These are phyloP conservation scores for Leccinum subrobustum DNA, from an alignment of 1,284 basidiomycete genomes.

Conservation along the genomic window DNA sequence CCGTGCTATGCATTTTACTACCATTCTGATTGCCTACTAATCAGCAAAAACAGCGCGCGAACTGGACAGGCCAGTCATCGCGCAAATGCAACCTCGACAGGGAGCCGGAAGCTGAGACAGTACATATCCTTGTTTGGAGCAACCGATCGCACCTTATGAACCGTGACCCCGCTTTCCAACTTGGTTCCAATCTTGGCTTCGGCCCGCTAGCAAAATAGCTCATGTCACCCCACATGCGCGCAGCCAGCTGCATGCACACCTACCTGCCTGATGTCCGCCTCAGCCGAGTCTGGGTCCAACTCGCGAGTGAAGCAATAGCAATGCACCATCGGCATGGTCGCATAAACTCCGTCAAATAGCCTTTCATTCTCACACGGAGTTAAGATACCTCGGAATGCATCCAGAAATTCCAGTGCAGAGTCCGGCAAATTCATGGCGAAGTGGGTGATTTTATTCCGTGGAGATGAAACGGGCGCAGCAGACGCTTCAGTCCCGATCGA, in stretches of 20 bases:
- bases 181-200: conserved; percentile 61
- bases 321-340: conserved; percentile 86
- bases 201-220: conserved; percentile 58
- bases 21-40: neutral
- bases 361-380: conserved; percentile 35
- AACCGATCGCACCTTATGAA: conserved; percentile 88
- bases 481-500: conserved; percentile 2
- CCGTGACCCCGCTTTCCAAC: conserved; percentile 51
- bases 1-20: conserved; percentile 1
- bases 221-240: conserved; percentile 7
- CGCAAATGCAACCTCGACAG: conserved; percentile 53
- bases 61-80: conserved; percentile 7
- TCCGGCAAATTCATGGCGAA: conserved; percentile 98
- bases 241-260: conserved; percentile 25
- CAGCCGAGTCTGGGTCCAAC: conserved; percentile 65
- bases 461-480: conserved; percentile 13
- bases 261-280: conserved; percentile 79
- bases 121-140: conserved; percentile 99
- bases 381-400: conserved; percentile 81
- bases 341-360: conserved; percentile 47
- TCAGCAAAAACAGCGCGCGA: conserved; percentile 2
- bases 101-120: conserved; percentile 90
- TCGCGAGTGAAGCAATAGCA: conserved; percentile 97
- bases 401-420: conserved; percentile 87
- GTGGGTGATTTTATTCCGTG: conserved; percentile 69